Evolutionary conservation across 495 filamentous ascomycete species (phyloP), one percentile per base, ranked within the genome.

Genomic region (Daldinia loculata): DNA sequence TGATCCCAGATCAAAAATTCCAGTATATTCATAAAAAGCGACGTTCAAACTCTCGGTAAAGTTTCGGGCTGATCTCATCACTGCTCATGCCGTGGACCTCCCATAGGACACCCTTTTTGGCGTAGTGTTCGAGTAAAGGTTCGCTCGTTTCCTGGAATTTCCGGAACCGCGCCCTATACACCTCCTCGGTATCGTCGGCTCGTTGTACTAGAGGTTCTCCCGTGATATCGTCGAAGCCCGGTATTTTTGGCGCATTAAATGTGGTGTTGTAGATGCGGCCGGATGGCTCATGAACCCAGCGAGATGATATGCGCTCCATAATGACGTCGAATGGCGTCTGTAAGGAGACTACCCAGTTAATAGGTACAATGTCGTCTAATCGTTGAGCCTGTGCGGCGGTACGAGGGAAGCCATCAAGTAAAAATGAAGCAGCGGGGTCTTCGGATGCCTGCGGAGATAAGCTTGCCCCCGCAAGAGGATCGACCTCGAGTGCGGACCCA

Each of bases 351-450:
- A 92, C 95, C 66, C 97, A 87, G 80, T 99, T 99, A 71, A 99
- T 93, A 3, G 93, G 92, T 36, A 99, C 88, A 12, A 97, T 83
- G 7, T 81, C 80, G 75, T 95, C 94, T 26, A 99, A 81, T 43
- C 88, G 89, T 50, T 81, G 71, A 12, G 95, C 95, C 80, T 99
- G 95, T 2, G 82, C 63, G 2, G 91, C 89, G 17, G 93, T 99
- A 66, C 95, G 91, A 4, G 95, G 95, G 80, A 98, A 99, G 22
- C 95, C 95, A 77, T 99, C 95, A 53, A 99, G 90, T 67, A 99
- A 89, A 78, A 98, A 99, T 15, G 93, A 97, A 22, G 94, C 92
- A 12, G 87, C 81, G 0, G 95, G 89, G 65, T 89, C 86, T 51
- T 95, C 85, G 51, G 89, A 89, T 53, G 87, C 76, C 34, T 78